Evolutionary conservation across 495 filamentous ascomycete genomes (phyloP), one percentile per base, ranked within the genome.

Genomic region (Penicillium nucicola): DNA sequence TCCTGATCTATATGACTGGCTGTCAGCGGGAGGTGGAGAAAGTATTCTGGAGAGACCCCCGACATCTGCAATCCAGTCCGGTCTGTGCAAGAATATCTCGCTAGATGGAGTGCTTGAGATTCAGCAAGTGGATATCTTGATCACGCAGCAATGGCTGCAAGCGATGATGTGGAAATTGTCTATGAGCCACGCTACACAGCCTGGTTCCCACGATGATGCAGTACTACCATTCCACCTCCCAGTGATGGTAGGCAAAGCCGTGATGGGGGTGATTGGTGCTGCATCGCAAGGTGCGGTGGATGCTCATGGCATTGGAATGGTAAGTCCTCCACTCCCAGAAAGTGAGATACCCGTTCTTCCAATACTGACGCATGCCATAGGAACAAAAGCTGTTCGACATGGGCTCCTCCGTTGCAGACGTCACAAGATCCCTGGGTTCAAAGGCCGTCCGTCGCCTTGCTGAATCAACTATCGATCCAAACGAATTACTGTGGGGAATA

Each of bases 221-320:
- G 75, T 74, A 15, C 68, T 85, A 44, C 77, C 78, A 6, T 81
- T 84, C 35, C 77, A 79, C 42, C 77, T 84, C 12, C 83, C 83
- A 0, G 74, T 86, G 1, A 50, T 80, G 18, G 75, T 85, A 1
- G 80, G 77, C 1, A 75, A 78, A 50, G 70, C 77, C 13, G 69
- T 84, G 0, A 76, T 82, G 50, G 51, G 72, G 28, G 74, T 79
- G 14, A 77, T 84, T n/a, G 67, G 72, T 1, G 72, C 67, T 11
- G 67, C 80, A 8, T 78, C 80, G 1, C 62, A 76, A 5, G 70
- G 73, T 5, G 77, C 75, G 34, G 78, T 85, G 12, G 75, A 80
- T 53, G 75, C 84, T 0, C 82, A 86, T 48, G 83, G 83, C 0
- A 80, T 79, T 43, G 80, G 80, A 20, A 83, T 86, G 84, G 83